Conservation (phyloP, 2,329 filamentous ascomycete species). For the Botrytis hyacinthi region DNA sequence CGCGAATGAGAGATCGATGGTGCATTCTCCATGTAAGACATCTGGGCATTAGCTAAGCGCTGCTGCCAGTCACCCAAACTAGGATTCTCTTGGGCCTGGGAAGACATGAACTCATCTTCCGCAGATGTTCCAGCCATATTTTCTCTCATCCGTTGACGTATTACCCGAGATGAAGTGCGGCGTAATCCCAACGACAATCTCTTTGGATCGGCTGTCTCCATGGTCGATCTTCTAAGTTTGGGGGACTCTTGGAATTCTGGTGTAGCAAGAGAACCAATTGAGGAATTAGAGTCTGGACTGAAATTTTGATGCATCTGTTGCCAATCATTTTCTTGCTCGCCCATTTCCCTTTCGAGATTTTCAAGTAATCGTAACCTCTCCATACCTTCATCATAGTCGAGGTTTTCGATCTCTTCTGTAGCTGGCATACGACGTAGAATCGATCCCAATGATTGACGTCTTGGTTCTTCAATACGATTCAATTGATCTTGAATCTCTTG, state of each 20-base stretch:
- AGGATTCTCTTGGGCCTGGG: slow-evolving; percentile 38
- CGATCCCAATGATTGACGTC: slow-evolving; percentile 33
- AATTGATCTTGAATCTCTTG: slow-evolving; percentile 38
- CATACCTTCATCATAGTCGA: slow-evolving; percentile 19
- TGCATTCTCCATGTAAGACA: slow-evolving; percentile 46
- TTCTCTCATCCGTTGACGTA: slow-evolving; percentile 42
- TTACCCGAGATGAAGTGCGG: slow-evolving; percentile 41
- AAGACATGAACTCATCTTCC: slow-evolving; percentile 32
- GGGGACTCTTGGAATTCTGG: slow-evolving; percentile 31
- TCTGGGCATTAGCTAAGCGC: slow-evolving; percentile 47
- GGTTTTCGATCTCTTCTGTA: background rate
- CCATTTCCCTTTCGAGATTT: slow-evolving; percentile 62
- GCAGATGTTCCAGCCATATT: slow-evolving; percentile 32
- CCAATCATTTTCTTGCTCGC: slow-evolving; percentile 59
- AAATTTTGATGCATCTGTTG: slow-evolving; percentile 54
- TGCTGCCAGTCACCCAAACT: slow-evolving; percentile 46
- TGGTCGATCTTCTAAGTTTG: slow-evolving; percentile 25
- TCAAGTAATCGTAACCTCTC: slow-evolving; percentile 47
- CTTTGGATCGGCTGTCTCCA: slow-evolving; percentile 26
- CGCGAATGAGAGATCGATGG: slow-evolving; percentile 39
- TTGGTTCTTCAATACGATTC: slow-evolving; percentile 36
- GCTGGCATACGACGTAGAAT: slow-evolving; percentile 33
- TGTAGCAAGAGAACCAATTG: slow-evolving; percentile 31
- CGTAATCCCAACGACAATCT: slow-evolving; percentile 43
- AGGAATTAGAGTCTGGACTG: slow-evolving; percentile 38